Base-by-base conservation (phyloP, 495 filamentous ascomycete genomes). In the Trichoderma asperelloides region DNA sequence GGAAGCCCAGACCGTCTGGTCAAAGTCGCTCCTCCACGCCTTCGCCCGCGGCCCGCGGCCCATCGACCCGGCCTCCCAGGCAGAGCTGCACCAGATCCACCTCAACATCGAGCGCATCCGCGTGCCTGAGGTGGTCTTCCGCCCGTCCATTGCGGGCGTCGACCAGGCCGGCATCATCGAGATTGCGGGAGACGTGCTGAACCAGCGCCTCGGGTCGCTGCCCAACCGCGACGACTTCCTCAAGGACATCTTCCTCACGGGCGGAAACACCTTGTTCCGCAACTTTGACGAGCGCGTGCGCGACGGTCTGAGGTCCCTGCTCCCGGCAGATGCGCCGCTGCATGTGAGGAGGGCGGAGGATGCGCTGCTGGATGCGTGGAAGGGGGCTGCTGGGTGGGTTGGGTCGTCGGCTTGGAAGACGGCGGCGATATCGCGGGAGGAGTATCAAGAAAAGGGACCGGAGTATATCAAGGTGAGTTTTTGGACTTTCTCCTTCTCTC, bases 31-130 rank as follows among this genome's bases (percentile, higher is more conserved):
- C 33, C 77, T 97, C 37, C 95, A 98, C 75, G 89, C 91, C 11
- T 98, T 98, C 78, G 75, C 91, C 37, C 88, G 91, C 27, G 96
- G 95, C 0, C 91, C 93, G 0, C 86, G 92, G 74, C 89, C 93
- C 3, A 96, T 91, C 68, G 90, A 98, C 72, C 80, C 87, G 0
- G 87, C 92, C 65, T 89, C 86, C 65, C 90, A 93, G 69, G 85
- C 86, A 8, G 90, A 98, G 76, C 86, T 84, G 9, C 86, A 96
- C 72, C 93, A 97, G 75, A 76, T 98, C 43, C 95, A 98, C 75
- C 84, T 98, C 47, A 98, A 98, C 73, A 90, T 98, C 57, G 95
- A 98, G 79, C 87, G 96, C 37, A 97, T 98, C 74, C 90, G 95
- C 28, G 93, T 97, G 0, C 96, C 95, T 3, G 95, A 98, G 78